Evolutionary conservation across 2,329 filamentous ascomycete genomes (phyloP), one percentile per base, ranked within the genome.

Genomic region (Ascochyta viciae-villosae): DNA sequence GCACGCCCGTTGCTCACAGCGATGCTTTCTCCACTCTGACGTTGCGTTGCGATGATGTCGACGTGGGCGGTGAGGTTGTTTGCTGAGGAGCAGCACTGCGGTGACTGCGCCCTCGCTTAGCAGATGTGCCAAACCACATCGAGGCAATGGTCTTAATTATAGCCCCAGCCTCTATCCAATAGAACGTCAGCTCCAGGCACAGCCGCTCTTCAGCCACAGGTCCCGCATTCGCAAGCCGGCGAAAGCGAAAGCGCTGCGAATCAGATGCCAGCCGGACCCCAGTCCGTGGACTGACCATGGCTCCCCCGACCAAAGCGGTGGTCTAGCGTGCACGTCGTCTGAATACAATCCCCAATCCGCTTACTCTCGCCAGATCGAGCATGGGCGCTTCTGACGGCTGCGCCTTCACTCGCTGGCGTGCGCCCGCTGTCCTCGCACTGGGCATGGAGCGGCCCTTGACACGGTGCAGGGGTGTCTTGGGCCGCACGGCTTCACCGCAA

Each of bases 401-500:
- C 50, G 44, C 45, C 35, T 45, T 60, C 44, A 70, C 62, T 71
- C 65, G 69, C 63, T 60, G 51, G 40, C 50, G n/a, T 16, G 54
- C 57, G 58, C 58, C 54, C 38, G 50, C 56, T 51, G 56, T 59
- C 48, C 42, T 61, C 61, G 54, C 54, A 64, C 69, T 58, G 40
- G 63, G 67, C 50, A 61, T 64, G 55, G 65, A 50, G 61, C 49
- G 55, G 46, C 46, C 57, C 58, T 64, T 56, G 59, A 60, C 61
- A 62, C 62, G 58, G 53, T 40, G 54, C 61, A 61, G 66, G 62
- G 66, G 61, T 67, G 47, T 47, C 53, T 33, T 37, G 33, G 53
- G 22, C 43, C 48, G 47, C 27, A 42, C 64, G 63, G 65, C 51
- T 66, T 72, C 74, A 75, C 72, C 74, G 72, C 73, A 66, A 67